phyloP scores from a whole-genome alignment of 805 yeast genomes.

The Yarrowia osloensis region DNA sequence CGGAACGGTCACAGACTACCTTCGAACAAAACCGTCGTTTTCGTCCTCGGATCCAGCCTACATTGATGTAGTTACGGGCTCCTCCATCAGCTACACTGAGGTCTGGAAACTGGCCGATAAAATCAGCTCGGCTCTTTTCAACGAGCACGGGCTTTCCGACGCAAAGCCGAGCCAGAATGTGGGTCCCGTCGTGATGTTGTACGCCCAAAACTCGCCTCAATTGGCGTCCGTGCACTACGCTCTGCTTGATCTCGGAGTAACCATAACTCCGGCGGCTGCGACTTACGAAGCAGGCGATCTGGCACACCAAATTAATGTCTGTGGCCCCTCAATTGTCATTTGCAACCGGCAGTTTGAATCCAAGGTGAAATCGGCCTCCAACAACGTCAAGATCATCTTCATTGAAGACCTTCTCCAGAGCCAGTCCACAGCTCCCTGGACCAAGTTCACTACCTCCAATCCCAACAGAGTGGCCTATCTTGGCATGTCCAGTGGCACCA shows the following conservation, averaged over 20 bases:
- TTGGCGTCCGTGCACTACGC: conserved; percentile 7
- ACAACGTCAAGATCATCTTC: not conserved
- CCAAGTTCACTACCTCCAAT: not conserved
- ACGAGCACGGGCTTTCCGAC: not conserved
- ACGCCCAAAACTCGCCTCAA: not conserved
- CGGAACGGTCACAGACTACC: conserved; percentile 16
- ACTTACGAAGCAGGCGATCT: not conserved
- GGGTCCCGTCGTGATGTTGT: not conserved
- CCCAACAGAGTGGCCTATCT: conserved; percentile 36
- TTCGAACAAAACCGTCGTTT: not conserved
- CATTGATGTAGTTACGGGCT: not conserved
- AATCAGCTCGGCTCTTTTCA: not conserved
- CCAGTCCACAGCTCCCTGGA: not conserved
- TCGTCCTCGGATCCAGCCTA: not conserved
- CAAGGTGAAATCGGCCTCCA: conserved; percentile 37
- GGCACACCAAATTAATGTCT: not conserved
- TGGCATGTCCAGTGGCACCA: conserved; percentile 43
- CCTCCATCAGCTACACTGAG: not conserved
- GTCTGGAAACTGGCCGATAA: conserved; percentile 3
- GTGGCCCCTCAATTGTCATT: not conserved
- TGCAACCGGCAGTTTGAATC: not conserved
- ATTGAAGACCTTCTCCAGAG: not conserved
- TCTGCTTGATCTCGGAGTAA: not conserved
- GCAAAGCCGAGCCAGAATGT: not conserved
- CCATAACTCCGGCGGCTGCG: not conserved